Percentiles rank a stretch among this genome's conserved stretches.
phyloP scores from a whole-genome alignment of 306 rosid species.

The Arachis stenosperma region DNA sequence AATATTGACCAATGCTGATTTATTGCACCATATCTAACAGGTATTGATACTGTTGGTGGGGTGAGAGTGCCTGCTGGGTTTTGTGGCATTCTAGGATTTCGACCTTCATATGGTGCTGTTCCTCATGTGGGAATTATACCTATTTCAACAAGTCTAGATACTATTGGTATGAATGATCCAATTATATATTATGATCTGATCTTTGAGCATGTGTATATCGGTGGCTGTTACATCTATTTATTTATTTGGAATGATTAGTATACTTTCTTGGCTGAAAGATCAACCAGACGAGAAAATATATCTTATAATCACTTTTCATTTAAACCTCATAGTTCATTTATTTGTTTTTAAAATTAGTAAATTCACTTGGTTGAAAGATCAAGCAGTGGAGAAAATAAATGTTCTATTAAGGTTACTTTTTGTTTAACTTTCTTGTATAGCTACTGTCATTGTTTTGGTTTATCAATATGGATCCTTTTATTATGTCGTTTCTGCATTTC shows the following conservation, averaged over 20 bases:
- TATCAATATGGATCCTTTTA: slow-evolving; percentile 8
- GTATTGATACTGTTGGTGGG: slow-evolving; percentile 91
- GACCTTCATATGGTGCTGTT: slow-evolving; percentile 91
- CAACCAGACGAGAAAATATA: background rate
- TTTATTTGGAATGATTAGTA: slow-evolving; percentile 19
- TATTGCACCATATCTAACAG: slow-evolving; percentile 47
- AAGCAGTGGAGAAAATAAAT: slow-evolving; percentile 2
- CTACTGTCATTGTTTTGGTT: background rate
- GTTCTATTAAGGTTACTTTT: background rate
- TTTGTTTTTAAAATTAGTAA: too few species aligned
- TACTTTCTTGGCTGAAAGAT: slow-evolving; percentile 13
- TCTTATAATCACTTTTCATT: slow-evolving; percentile 5
- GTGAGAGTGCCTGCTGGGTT: slow-evolving; percentile 93
- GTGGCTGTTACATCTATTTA: slow-evolving; percentile 16
- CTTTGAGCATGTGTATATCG: slow-evolving; percentile 13
- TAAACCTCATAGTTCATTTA: background rate
- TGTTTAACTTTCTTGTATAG: background rate
- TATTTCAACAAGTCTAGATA: slow-evolving; percentile 80
- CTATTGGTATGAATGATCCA: slow-evolving; percentile 68
- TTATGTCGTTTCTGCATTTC: slow-evolving; percentile 6
- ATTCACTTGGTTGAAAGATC: slow-evolving; percentile 19
- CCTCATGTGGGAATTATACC: slow-evolving; percentile 75
- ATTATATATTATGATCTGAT: slow-evolving; percentile 20
- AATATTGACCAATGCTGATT: slow-evolving; percentile 2
- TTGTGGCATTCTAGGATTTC: slow-evolving; percentile 93